Percentiles rank a stretch among this genome's conserved stretches.
These are phyloP conservation scores for Fusarium sp. DNA, from an alignment of 2,329 filamentous ascomycete species.

Conservation along the genomic window DNA sequence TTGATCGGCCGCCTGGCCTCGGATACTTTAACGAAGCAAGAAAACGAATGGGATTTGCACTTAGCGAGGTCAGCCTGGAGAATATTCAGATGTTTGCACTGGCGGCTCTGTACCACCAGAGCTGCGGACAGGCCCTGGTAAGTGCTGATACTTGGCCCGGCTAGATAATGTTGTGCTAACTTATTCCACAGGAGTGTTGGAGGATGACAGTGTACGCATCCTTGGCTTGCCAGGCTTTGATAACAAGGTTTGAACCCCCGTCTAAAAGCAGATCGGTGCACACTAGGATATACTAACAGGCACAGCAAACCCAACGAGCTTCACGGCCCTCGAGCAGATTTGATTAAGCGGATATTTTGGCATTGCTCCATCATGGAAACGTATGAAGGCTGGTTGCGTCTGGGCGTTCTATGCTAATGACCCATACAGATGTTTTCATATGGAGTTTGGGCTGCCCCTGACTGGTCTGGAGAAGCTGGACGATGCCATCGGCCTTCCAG, in stretches of 20 bases:
- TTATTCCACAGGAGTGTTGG: slow-evolving; percentile 66
- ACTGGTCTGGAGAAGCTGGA: slow-evolving; percentile 67
- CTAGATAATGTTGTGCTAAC: slow-evolving; percentile 3
- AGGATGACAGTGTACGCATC: slow-evolving; percentile 67
- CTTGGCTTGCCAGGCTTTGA: slow-evolving; percentile 65
- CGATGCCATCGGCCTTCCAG: slow-evolving; percentile 65
- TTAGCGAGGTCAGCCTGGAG: slow-evolving; percentile 67
- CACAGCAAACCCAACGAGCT: slow-evolving; percentile 40
- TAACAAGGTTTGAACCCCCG: slow-evolving; percentile 59
- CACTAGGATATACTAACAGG: neutral
- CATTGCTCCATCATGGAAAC: slow-evolving; percentile 45
- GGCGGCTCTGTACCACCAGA: slow-evolving; percentile 66
- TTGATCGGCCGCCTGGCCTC: slow-evolving; percentile 65
- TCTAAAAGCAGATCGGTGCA: neutral
- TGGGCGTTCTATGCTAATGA: slow-evolving; percentile 17
- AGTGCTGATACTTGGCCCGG: slow-evolving; percentile 27
- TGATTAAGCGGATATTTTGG: slow-evolving; percentile 43
- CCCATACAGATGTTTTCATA: slow-evolving; percentile 60
- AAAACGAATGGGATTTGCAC: slow-evolving; percentile 67
- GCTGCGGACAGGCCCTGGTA: slow-evolving; percentile 64
- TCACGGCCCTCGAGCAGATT: slow-evolving; percentile 39
- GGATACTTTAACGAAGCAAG: slow-evolving; percentile 72
- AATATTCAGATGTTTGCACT: slow-evolving; percentile 70
- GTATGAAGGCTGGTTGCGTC: slow-evolving; percentile 14
- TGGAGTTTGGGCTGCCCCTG: slow-evolving; percentile 68